Base-by-base conservation (phyloP, 2,329 filamentous ascomycete species). In the Cercospora nicotianae region DNA sequence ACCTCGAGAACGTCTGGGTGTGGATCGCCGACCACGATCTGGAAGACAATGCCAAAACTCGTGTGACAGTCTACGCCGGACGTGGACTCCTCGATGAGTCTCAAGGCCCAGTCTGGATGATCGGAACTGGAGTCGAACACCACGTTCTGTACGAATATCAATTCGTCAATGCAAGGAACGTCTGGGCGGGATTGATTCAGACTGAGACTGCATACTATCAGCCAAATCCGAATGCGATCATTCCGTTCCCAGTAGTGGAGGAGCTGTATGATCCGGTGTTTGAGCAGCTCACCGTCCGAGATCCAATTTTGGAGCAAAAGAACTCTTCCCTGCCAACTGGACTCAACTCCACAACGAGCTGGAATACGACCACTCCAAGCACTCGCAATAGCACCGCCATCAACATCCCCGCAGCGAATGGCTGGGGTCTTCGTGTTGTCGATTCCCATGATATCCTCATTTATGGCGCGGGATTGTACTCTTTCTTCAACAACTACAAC, bases 21-120 rank as follows among this genome's bases (percentile, higher is more conserved):
- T 97, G 94, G 94, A 90, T 92, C 30, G 89, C 94, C 0, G 94
- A 97, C 78, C 94, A 97, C 81, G 92, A 96, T 77, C 89, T 97
- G 28, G 94, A 97, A 78, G 86, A 88, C 18, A 72, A 80, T 1
- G 88, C 89, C 75, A 87, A 91, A 77, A 88, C 80, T 64, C 91
- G 94, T 79, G 90, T 94, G 79, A 90, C 90, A 77, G 88, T 98
- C 77, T 97, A 91, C 87, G 96, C 93, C 79, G 94, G 93, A 62
- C 92, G 94, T 71, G 94, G 94, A 74, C 87, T 96, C 70, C 85
- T 90, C 39, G 87, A 97, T 73, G 92, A 96, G 81, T 91, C 93
- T n/a, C 36, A 42, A n/a, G 36, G 36, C 3, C 36, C 36, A 42
- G 36, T 42, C 2, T 42, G 36, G 36, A 42, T 42, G 36, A 42